Base-by-base conservation (phyloP, 352 stramenopile species). In the Phytophthora colocasiae region DNA sequence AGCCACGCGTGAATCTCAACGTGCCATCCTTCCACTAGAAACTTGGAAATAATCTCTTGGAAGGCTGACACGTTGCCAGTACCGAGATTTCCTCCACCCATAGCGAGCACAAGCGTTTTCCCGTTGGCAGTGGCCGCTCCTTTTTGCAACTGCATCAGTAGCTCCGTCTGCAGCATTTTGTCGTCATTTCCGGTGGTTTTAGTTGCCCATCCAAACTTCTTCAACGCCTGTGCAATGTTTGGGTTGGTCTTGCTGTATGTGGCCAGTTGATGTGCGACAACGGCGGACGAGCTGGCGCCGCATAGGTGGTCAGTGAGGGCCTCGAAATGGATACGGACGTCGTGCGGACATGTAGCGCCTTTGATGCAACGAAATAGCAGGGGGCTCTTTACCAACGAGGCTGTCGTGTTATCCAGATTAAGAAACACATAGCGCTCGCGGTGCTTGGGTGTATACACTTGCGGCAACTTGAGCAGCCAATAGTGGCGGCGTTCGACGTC, bases 1-100 rank as follows among this genome's bases (percentile, higher is more conserved):
- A 74, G 43, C 66, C 66, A 74, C 38, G 60, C 32, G 44, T 74
- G 59, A 22, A 74, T 66, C 50, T 74, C 66, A 12, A 74, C 54
- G 10, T 52, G 50, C 61, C 66, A 74, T 0, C 49, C 36, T 27
- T 63, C 22, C 2, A 57, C 49, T 14, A 74, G 36, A 15, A 75
- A 67, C 31, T 71, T 67, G 19, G 34, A 51, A 24, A 71, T 19
- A 7, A 62, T 45, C 17, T 75, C 55, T 22, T 68, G 55, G 29
- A 56, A 65, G 4, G 51, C 60, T 3, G 40, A 55, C 54, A 40
- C 50, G 17, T 67, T 58, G 29, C 17, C 22, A 22, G 14, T 56
- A 17, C 58, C 52, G 24, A 61, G 27, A 0, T 19, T 36, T 31
- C 55, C 44, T 46, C 58, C 55, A 6, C 66, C 66, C 53, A 61